Evolutionary conservation across 192 early-diverging fungal genomes (phyloP), one percentile per base, ranked within the genome.

Genomic region (Coemansia sp.): DNA sequence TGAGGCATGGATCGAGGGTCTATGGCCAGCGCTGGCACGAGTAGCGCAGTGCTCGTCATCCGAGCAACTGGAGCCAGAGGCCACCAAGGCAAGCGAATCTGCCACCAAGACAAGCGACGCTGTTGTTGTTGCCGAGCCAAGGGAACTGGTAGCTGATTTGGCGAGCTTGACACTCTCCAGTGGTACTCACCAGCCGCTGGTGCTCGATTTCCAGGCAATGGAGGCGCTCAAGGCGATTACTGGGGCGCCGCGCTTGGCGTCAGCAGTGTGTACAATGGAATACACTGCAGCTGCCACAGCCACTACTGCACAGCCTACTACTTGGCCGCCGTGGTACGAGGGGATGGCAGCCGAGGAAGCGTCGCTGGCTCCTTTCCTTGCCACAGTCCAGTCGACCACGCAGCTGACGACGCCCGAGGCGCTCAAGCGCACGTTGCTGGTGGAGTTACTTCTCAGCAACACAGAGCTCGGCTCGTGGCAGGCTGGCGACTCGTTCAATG

Each of bases 1-100:
- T 1, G 95, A 98, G 75, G 89, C 92, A 33, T 98, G 95, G 95
- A 88, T 94, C 65, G 86, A 84, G 44, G 85, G 87, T 2, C 58
- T 97, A 19, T 97, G 95, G 95, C 67, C 79, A 3, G 79, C 66
- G 1, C 72, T 97, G 32, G 83, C 82, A 0, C 74, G 81, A 14
- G 79, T 68, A 4, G 71, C 53, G 10, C 24, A 15, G 37, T 63
- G 68, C 26, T 9, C 43, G 22, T 22, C 43, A 26, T 24, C 21
- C 43, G 21, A 26, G n/a, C n/a, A n/a, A n/a, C n/a, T n/a, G 9
- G 41, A 41, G 14, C 58, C 35, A 4, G 61, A 60, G 12, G 11
- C 24, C 52, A 1, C 3, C 78, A 71, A n/a, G n/a, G n/a, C n/a
- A n/a, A n/a, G n/a, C n/a, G n/a, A n/a, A n/a, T n/a, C n/a, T n/a